These are phyloP conservation scores for Selaginella moellendorffii DNA, from an alignment of 75 land plant species.

Conservation along the genomic window DNA sequence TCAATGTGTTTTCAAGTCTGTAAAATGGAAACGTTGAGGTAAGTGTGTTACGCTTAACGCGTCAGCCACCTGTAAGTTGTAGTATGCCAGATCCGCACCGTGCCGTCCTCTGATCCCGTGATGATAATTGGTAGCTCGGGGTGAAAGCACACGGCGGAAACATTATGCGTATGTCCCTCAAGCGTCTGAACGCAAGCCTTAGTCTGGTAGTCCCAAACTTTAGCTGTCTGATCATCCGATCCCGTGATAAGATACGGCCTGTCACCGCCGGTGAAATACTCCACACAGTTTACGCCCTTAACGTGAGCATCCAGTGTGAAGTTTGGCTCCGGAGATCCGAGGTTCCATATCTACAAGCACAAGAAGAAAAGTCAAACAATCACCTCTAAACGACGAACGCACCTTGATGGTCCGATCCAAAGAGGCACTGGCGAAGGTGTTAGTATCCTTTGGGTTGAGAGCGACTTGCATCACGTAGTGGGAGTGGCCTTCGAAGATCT, in stretches of 20 bases:
- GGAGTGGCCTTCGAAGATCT: constrained; percentile 91
- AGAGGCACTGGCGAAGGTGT: constrained; percentile 79
- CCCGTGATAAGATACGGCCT: constrained; percentile 70
- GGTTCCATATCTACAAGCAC: constrained; percentile 82
- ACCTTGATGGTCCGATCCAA: constrained; percentile 86
- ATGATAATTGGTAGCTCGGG: constrained; percentile 84
- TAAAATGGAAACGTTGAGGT: no score
- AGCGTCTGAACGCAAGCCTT: constrained; percentile 77
- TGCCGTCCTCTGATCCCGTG: constrained; percentile 87
- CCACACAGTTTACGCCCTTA: constrained; percentile 86
- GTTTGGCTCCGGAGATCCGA: constrained; percentile 74
- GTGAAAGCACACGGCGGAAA: constrained; percentile 71
- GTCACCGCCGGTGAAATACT: constrained; percentile 44
- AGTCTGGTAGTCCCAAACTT: constrained; percentile 90
- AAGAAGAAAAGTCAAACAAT: no score
- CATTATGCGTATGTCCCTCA: constrained; percentile 84
- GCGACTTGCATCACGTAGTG: constrained; percentile 99
- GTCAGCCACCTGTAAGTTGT: no score
- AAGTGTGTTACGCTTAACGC: no score
- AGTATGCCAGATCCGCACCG: constrained; percentile 74
- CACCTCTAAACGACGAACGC: no score
- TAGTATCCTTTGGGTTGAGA: constrained; percentile 85
- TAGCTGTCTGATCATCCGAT: constrained; percentile 87
- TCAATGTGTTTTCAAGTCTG: constrained; percentile 80
- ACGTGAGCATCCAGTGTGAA: constrained; percentile 78